Evolutionary conservation across 768 basidiomycete genomes (phyloP), one percentile per base, ranked within the genome.

Genomic region (Leccinellum rugosiceps): DNA sequence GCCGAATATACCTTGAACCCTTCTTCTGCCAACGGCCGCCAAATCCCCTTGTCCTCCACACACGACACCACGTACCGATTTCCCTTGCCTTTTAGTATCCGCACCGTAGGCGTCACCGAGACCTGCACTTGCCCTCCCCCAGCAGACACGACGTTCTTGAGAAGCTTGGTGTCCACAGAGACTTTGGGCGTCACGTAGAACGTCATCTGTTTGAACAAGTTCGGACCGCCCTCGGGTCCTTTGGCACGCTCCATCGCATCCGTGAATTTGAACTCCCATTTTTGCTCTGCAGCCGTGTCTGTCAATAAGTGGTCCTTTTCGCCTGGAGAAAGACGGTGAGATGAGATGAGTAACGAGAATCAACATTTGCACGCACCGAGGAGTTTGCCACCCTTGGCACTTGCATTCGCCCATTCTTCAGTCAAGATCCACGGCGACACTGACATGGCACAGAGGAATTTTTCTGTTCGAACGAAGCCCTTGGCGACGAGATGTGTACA

Each of bases 401-500:
- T 88, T 0, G 80, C 80, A 6, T 69, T 75, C 5, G 88, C 80
- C 94, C 94, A 97, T 32, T 81, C 75, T 52, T 79, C 78, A 3
- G 78, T 81, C 21, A 97, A 72, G 48, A 95, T 76, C 58, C 76
- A 78, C 0, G 89, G 86, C 0, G 80, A 83, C 1, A 71, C 72
- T 0, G 88, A 78, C 62, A 96, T 75, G 0, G 90, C 91, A 63
- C 85, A 85, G 0, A 97, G 77, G 67, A 96, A 89, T 69, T 96
- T 97, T 67, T 94, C 90, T 1, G 94, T 96, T 5, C 94, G 82
- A 6, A 87, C 83, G 25, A 95, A 76, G 26, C 77, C 76, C 32
- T 80, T 81, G 10, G 84, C 82, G 48, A 96, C 71, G 13, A 97
- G 78, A 72, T 95, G 91, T 0, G 92, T 96, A 64, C 88, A 92